These are phyloP conservation scores for Alternaria burnsii DNA, from an alignment of 2,329 filamentous ascomycete genomes.

Conservation along the genomic window DNA sequence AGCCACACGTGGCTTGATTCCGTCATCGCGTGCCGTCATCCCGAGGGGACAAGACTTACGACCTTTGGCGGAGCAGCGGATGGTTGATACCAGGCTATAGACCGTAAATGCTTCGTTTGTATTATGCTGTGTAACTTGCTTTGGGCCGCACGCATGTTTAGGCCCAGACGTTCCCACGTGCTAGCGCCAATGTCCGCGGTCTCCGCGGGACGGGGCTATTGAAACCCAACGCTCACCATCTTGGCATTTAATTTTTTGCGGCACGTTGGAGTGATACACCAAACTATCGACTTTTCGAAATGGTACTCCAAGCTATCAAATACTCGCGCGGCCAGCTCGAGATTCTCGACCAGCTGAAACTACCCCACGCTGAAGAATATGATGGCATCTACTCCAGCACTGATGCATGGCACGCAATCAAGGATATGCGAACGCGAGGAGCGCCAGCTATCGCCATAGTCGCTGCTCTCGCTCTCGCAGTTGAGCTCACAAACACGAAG, in stretches of 20 bases:
- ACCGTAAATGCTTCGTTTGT: neutral
- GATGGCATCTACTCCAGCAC: constrained; percentile 74
- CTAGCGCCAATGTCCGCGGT: constrained; percentile 16
- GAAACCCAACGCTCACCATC: constrained; percentile 33
- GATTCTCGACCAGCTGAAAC: constrained; percentile 83
- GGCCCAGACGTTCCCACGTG: constrained; percentile 12
- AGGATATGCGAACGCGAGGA: constrained; percentile 78
- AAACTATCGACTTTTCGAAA: constrained; percentile 32
- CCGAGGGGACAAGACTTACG: neutral
- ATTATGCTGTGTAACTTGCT: neutral
- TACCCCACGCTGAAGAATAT: constrained; percentile 83
- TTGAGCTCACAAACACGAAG: constrained; percentile 74
- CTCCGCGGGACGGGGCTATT: constrained; percentile 19
- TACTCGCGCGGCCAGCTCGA: constrained; percentile 76
- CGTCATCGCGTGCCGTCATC: constrained; percentile 12
- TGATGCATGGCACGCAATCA: constrained; percentile 84
- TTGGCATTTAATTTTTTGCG: constrained; percentile 27
- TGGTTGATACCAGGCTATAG: neutral
- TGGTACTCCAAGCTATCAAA: constrained; percentile 78
- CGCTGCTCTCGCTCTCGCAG: constrained; percentile 86
- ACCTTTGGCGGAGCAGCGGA: neutral
- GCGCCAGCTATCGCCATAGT: constrained; percentile 98
- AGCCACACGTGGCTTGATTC: constrained; percentile 17
- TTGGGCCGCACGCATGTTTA: neutral
- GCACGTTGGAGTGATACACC: constrained; percentile 10